Evolutionary conservation across 2,329 filamentous ascomycete genomes (phyloP), one percentile per base, ranked within the genome.

Genomic region (Lanzia echinophila): DNA sequence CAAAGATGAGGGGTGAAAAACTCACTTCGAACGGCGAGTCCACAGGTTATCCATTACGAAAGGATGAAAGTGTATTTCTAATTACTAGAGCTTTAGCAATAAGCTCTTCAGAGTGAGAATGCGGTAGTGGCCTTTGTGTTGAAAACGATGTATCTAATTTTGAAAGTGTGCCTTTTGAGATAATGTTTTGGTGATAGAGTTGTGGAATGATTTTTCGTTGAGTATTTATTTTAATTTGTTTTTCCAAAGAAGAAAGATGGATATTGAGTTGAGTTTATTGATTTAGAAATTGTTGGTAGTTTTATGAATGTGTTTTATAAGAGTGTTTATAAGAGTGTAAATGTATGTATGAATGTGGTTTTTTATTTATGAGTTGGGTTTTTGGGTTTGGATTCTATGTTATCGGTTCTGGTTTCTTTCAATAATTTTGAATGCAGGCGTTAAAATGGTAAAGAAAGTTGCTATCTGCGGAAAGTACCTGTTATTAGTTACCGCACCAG

Each of bases 1-100:
- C 56, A 47, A 17, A 33, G 39, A 24, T 41, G 17, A 47, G 47
- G 48, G 47, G 50, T 49, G 45, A 50, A 45, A 49, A 39, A 47
- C 61, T 72, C 79, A 91, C 88, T 90, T 90, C 73, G 84, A 86
- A 73, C 88, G 86, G 73, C 88, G 86, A 73, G 82, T 86, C 88
- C 88, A 92, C 77, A 82, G 58, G 58, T 67, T 68, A 63, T 69
- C 68, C 64, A 68, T 67, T 58, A 62, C 56, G 56, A 53, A 47
- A 51, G 46, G 53, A 47, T 39, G 41, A 49, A 49, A 49, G 39
- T 41, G 43, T 42, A 15, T 36, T 58, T 54, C 20, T 34, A 36
- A 39, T 15, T 15, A 43, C 19, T 39, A 28, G 48, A 53, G 34
- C 31, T 32, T 50, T 57, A 33, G 43, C 38, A 15, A 53, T 41